Percentiles rank a stretch among this genome's conserved stretches.
These are phyloP conservation scores for Mucuna pruriens DNA, from an alignment of 306 rosid genomes.

Conservation along the genomic window DNA sequence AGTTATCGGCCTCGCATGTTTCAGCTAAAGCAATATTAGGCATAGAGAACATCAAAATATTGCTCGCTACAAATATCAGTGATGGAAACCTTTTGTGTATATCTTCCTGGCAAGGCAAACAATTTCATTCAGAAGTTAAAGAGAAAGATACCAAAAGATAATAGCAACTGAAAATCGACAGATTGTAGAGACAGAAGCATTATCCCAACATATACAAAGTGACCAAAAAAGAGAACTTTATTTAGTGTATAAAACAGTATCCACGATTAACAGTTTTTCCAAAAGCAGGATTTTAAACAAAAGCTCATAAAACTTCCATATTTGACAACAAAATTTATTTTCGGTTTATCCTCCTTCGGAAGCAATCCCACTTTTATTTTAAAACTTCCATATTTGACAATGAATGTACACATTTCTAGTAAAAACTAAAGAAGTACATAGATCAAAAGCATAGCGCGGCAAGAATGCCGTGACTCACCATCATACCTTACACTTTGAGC, in stretches of 20 bases:
- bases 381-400: not conserved
- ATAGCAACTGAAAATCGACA: constrained; percentile 6
- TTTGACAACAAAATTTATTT: not conserved
- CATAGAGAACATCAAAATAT: constrained; percentile 62
- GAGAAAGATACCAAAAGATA: not conserved
- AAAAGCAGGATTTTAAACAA: constrained; percentile 14
- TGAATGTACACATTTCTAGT: not conserved
- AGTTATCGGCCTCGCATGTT: constrained; percentile 77
- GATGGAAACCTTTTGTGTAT: constrained; percentile 51
- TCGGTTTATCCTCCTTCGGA: no score
- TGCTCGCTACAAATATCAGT: constrained; percentile 53
- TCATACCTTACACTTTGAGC: constrained; percentile 81
- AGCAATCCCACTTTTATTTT: no score
- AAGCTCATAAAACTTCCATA: not conserved
- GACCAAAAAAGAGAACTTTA: not conserved
- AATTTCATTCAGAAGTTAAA: constrained; percentile 22
- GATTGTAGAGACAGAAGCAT: not conserved
- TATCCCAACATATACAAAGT: not conserved
- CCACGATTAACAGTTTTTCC: not conserved
- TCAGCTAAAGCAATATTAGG: constrained; percentile 87
- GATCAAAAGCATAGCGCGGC: not conserved
- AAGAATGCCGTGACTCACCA: constrained; percentile 66
- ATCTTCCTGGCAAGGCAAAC: constrained; percentile 56
- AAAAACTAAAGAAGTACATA: not conserved
- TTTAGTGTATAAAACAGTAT: not conserved